A percentile compares a stretch with the other conserved stretches of the same genome.
These are phyloP conservation scores for Exophiala viscosa DNA, from an alignment of 2,329 filamentous ascomycete genomes.

Conservation along the genomic window DNA sequence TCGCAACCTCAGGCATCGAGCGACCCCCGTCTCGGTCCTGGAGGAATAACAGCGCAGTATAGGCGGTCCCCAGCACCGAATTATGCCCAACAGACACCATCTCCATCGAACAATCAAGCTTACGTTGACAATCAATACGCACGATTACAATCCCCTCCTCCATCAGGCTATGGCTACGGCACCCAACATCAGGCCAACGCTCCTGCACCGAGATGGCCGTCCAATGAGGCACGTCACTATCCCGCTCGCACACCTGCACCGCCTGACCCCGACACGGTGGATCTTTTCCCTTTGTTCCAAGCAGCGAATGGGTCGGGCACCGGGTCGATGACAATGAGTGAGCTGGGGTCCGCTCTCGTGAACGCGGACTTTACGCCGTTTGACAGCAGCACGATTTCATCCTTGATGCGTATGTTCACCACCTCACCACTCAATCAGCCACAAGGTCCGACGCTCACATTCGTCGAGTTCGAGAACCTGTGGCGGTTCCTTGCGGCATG, in stretches of 20 bases:
- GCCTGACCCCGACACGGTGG: slow-evolving; percentile 51
- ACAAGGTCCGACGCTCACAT: slow-evolving; percentile 75
- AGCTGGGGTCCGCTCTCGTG: slow-evolving; percentile 84
- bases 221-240: slow-evolving; percentile 44
- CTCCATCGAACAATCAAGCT: slow-evolving; percentile 15
- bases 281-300: slow-evolving; percentile 78
- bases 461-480: slow-evolving; percentile 91
- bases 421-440: slow-evolving; percentile 22
- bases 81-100: slow-evolving; percentile 13
- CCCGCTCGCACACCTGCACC: slow-evolving; percentile 32
- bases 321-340: slow-evolving; percentile 78
- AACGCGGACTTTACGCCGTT: slow-evolving; percentile 96
- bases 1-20: slow-evolving; percentile 14
- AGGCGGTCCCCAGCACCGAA: slow-evolving; percentile 20
- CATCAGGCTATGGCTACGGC: slow-evolving; percentile 49
- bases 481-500: slow-evolving; percentile 96
- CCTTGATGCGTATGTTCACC: slow-evolving; percentile 98
- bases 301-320: slow-evolving; percentile 77
- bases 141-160: slow-evolving; percentile 38
- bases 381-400: slow-evolving; percentile 86
- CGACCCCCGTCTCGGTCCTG: slow-evolving; percentile 27
- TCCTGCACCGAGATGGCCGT: slow-evolving; percentile 6
- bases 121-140: slow-evolving; percentile 21
- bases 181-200: slow-evolving; percentile 36
- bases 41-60: slow-evolving; percentile 15